Base-by-base conservation (phyloP, 768 basidiomycete species). In the Cystobasidium onofrii region DNA sequence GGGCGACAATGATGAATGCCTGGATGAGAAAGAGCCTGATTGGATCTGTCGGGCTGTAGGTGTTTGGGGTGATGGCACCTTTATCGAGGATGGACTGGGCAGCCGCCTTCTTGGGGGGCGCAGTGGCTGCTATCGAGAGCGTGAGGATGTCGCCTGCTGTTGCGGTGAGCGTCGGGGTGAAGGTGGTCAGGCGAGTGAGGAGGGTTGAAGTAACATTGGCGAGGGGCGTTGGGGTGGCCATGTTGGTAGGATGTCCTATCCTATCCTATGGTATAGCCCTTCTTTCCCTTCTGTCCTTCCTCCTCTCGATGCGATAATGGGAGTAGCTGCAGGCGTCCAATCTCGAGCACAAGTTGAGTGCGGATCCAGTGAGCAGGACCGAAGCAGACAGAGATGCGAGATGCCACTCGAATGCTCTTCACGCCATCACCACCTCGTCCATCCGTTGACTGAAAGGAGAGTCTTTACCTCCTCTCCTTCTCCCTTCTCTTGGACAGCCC, bases 1-100 rank as follows among this genome's bases (percentile, higher is more conserved):
- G 87, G 39, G 81, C 82, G 72, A 96, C 84, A 82, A 98, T 92
- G 76, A 97, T 70, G 31, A 71, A 61, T 7, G 75, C 71, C 44
- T 79, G 79, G 36, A 79, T 76, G 57, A 78, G 70, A 66, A 78
- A 64, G 44, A 79, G 77, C n/a, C 75, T 52, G 34, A 79, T 67
- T 1, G 78, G 78, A 43, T 78, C 76, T 18, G 27, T n/a, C 1
- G 74, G 6, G 33, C 66, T 50, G 61, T 60, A 74, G 17, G 18
- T 31, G 36, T 76, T 74, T 7, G 75, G 75, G 0, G 64, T 7
- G 27, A 34, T 15, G 17, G 41, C 64, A 2, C 73, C 73, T 20
- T 52, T 50, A 46, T 75, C 66, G 52, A 76, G 55, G 39, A 76
- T 70, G 15, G 75, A 75, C 34, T 75, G 74, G 17, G 75, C 54